Conservation (phyloP, 2,329 filamentous ascomycete genomes). For the Magnaporthiopsis incrustans region DNA sequence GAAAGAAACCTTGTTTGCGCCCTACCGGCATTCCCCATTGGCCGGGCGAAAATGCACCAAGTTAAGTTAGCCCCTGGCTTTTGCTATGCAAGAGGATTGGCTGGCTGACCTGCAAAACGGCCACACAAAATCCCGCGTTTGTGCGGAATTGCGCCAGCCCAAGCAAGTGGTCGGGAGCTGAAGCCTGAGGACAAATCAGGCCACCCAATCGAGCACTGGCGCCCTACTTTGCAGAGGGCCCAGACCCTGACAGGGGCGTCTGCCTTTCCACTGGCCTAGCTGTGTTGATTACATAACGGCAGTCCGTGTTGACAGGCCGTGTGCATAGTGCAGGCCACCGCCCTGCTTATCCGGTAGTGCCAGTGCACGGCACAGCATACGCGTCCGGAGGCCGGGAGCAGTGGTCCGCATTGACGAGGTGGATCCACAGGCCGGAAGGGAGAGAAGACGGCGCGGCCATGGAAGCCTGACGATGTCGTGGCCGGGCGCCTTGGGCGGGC, state of each 20-base stretch:
- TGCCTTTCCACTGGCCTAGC: neutral
- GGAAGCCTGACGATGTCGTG: neutral
- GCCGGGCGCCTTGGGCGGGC: neutral
- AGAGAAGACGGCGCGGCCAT: neutral
- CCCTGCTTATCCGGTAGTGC: neutral
- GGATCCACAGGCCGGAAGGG: neutral
- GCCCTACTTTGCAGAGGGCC: neutral
- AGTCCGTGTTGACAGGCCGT: neutral
- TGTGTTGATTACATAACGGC: neutral
- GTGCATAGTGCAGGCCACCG: neutral
- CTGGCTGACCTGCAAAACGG: neutral
- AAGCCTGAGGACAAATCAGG: too few species aligned
- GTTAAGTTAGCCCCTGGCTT: neutral
- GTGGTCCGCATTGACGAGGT: neutral
- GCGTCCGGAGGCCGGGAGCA: neutral
- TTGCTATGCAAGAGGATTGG: neutral
- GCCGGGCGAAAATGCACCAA: neutral
- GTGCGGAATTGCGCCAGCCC: too few species aligned
- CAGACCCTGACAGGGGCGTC: neutral
- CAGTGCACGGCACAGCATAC: neutral
- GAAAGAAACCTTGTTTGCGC: neutral
- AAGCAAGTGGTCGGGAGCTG: neutral
- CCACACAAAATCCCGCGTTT: neutral
- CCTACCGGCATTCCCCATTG: neutral
- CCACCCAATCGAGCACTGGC: too few species aligned